Evolutionary conservation across 805 yeast genomes (phyloP).

Genomic region (Wickerhamiella azymoides): DNA sequence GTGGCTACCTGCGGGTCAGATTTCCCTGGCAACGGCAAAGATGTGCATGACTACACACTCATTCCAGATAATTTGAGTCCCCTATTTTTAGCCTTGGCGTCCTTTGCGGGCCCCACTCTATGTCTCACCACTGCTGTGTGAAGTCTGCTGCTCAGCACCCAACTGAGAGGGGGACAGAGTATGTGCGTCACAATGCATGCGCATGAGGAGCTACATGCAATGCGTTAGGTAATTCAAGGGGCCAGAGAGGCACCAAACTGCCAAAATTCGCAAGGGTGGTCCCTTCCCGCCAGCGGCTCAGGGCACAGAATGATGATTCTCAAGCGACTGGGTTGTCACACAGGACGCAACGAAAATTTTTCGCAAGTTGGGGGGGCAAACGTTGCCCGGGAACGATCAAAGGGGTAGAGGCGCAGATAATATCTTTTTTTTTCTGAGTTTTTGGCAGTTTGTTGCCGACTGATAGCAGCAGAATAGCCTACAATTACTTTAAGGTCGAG

Average conservation of each 20-base stretch:
- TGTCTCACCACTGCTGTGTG: not conserved
- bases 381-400: not conserved
- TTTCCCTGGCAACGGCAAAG: too few species aligned
- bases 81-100: not conserved
- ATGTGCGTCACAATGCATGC: not conserved
- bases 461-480: not conserved
- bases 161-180: not conserved
- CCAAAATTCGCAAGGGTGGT: not conserved
- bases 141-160: not conserved
- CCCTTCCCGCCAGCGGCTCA: not conserved
- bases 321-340: too few species aligned
- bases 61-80: too few species aligned
- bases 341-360: not conserved
- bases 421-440: not conserved
- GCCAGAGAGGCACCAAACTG: not conserved
- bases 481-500: too few species aligned
- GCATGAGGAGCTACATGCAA: not conserved
- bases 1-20: too few species aligned
- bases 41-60: too few species aligned
- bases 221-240: not conserved
- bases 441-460: not conserved
- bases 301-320: too few species aligned
- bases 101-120: not conserved
- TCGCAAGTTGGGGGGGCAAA: not conserved
- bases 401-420: not conserved